Evolutionary conservation across 805 yeast genomes (phyloP).

Genomic region (Yarrowia sp.): DNA sequence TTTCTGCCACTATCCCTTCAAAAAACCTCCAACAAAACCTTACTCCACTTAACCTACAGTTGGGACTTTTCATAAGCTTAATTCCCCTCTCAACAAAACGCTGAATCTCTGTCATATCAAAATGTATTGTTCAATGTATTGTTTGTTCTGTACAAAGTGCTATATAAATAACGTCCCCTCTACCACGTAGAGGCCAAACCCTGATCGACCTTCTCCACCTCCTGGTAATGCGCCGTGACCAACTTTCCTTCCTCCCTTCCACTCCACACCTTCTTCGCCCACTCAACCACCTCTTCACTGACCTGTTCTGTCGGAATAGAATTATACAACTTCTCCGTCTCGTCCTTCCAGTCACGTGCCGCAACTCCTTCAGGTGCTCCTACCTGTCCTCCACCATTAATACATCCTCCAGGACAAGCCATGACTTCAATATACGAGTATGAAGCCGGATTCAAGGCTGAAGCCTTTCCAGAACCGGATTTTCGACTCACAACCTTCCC

Average conservation of each 20-base stretch:
- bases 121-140: too few species aligned
- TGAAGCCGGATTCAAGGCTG: constrained; percentile 55
- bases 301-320: constrained; percentile 29
- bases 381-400: constrained; percentile 94
- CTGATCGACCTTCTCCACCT: neutral
- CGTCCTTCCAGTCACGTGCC: constrained; percentile 38
- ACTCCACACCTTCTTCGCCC: constrained; percentile 18
- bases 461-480: constrained; percentile 32
- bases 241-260: neutral
- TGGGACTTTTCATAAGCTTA: too few species aligned
- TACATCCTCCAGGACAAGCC: constrained; percentile 99
- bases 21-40: too few species aligned
- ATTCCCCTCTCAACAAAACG: too few species aligned
- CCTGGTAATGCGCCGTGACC: constrained; percentile 20
- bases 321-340: constrained; percentile 42
- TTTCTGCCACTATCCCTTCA: too few species aligned
- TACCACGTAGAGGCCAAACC: constrained; percentile 21
- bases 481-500: constrained; percentile 31
- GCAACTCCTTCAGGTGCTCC: constrained; percentile 42
- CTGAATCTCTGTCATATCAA: too few species aligned
- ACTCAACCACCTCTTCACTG: constrained; percentile 23
- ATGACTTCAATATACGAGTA: constrained; percentile 88
- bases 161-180: neutral
- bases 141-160: too few species aligned
- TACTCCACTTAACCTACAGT: too few species aligned